phyloP scores from a whole-genome alignment of 768 basidiomycete genomes.

The Russula compacta region DNA sequence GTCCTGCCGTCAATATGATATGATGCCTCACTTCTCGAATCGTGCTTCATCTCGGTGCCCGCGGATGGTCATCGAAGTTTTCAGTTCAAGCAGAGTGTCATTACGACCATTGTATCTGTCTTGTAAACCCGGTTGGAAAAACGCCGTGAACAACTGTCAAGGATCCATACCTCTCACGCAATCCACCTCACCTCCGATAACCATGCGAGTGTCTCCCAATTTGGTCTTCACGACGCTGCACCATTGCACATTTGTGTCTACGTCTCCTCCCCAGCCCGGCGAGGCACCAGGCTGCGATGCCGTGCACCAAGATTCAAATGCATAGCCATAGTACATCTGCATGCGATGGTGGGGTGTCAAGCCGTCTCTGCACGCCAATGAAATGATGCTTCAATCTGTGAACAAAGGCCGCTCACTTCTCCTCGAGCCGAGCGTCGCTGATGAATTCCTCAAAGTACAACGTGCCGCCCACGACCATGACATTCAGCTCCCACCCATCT shows the following conservation, averaged over 20 bases:
- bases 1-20: not conserved
- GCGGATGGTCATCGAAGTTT: constrained; percentile 71
- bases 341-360: constrained; percentile 53
- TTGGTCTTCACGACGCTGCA: constrained; percentile 84
- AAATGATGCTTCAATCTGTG: not conserved
- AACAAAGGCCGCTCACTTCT: constrained; percentile 43
- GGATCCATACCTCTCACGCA: constrained; percentile 60
- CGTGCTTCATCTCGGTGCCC: constrained; percentile 52
- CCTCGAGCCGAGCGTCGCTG: constrained; percentile 45
- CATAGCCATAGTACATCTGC: constrained; percentile 76
- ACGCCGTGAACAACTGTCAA: not conserved
- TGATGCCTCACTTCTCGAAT: constrained; percentile 62
- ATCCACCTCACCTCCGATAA: constrained; percentile 89
- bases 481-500: constrained; percentile 75
- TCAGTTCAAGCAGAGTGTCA: constrained; percentile 73
- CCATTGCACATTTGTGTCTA: constrained; percentile 87
- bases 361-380: constrained; percentile 41
- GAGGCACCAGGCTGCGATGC: constrained; percentile 25
- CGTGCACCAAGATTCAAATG: constrained; percentile 87
- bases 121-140: constrained; percentile 24
- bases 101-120: constrained; percentile 53
- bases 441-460: constrained; percentile 70
- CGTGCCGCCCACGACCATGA: constrained; percentile 64
- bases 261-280: constrained; percentile 66
- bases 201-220: constrained; percentile 55